These are phyloP conservation scores for Lichtheimia ramosa DNA, from an alignment of 371 early-diverging fungal genomes.

Conservation along the genomic window DNA sequence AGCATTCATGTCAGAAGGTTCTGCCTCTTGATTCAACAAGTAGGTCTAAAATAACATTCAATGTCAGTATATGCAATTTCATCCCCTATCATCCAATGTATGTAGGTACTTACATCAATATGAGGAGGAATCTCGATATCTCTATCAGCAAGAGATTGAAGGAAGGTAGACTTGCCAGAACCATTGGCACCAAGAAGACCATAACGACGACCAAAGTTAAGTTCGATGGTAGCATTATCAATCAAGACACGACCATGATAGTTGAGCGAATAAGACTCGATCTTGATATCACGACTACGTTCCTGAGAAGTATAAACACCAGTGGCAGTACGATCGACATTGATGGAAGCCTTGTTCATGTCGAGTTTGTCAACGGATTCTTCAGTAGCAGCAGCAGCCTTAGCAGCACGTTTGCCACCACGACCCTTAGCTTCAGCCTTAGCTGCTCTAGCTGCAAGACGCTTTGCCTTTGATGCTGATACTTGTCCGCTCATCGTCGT, in stretches of 20 bases:
- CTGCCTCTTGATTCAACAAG: slow-evolving; percentile 93
- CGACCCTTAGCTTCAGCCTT: slow-evolving; percentile 44
- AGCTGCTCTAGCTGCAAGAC: slow-evolving; percentile 77
- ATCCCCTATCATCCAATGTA: background rate
- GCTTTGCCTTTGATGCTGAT: slow-evolving; percentile 82
- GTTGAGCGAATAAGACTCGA: slow-evolving; percentile 91
- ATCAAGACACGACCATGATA: slow-evolving; percentile 93
- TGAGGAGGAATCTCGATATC: slow-evolving; percentile 96
- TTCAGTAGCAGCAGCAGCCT: slow-evolving; percentile 37
- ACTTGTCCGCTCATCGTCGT: slow-evolving; percentile 27
- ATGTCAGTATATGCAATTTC: background rate
- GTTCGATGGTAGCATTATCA: slow-evolving; percentile 92
- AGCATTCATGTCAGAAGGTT: slow-evolving; percentile 89
- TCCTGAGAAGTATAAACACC: slow-evolving; percentile 95
- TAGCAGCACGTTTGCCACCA: slow-evolving; percentile 18
- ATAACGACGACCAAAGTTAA: slow-evolving; percentile 97
- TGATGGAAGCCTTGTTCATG: slow-evolving; percentile 38
- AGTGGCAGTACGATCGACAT: slow-evolving; percentile 79
- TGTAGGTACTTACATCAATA: slow-evolving; percentile 76
- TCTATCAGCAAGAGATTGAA: slow-evolving; percentile 90
- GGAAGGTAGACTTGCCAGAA: slow-evolving; percentile 97
- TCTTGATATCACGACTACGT: slow-evolving; percentile 93
- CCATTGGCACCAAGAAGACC: slow-evolving; percentile 98
- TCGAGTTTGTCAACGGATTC: slow-evolving; percentile 29
- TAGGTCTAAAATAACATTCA: slow-evolving; percentile 61